These are phyloP conservation scores for Leccinum broughii DNA, from an alignment of 768 basidiomycete species.

Conservation along the genomic window DNA sequence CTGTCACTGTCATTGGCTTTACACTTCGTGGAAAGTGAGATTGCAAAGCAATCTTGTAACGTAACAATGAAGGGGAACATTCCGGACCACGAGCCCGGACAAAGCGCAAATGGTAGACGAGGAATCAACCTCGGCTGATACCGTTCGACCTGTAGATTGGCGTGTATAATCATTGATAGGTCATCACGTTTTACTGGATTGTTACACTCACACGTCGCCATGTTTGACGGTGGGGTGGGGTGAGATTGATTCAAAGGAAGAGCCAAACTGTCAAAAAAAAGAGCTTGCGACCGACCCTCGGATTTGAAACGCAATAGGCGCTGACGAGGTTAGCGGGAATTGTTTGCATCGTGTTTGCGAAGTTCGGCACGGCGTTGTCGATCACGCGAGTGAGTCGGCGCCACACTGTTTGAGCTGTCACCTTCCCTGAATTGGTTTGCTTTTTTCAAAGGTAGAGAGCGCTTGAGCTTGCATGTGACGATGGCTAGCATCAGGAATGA, in stretches of 20 bases:
- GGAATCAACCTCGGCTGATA: neutral
- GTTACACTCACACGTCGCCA: neutral
- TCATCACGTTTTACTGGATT: slow-evolving; percentile 1
- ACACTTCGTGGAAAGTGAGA: neutral
- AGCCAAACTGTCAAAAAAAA: slow-evolving; percentile 1
- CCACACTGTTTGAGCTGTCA: neutral
- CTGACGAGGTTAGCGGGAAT: slow-evolving; percentile 3
- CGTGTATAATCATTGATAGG: neutral
- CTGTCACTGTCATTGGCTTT: neutral
- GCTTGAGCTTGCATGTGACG: neutral
- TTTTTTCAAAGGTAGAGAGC: neutral
- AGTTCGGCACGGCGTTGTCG: neutral
- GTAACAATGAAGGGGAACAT: neutral
- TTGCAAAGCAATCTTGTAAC: neutral
- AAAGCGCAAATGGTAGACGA: neutral
- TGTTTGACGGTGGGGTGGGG: slow-evolving; percentile 4
- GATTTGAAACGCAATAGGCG: slow-evolving; percentile 3
- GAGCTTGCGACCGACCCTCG: neutral
- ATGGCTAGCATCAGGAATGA: neutral
- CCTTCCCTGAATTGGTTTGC: neutral
- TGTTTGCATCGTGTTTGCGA: neutral
- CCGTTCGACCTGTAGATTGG: neutral
- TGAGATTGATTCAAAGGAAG: neutral
- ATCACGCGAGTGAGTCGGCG: slow-evolving; percentile 11
- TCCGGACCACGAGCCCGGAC: neutral